Evolutionary conservation across 1,284 basidiomycete genomes (phyloP).

Genomic region (Boletus calvinii): DNA sequence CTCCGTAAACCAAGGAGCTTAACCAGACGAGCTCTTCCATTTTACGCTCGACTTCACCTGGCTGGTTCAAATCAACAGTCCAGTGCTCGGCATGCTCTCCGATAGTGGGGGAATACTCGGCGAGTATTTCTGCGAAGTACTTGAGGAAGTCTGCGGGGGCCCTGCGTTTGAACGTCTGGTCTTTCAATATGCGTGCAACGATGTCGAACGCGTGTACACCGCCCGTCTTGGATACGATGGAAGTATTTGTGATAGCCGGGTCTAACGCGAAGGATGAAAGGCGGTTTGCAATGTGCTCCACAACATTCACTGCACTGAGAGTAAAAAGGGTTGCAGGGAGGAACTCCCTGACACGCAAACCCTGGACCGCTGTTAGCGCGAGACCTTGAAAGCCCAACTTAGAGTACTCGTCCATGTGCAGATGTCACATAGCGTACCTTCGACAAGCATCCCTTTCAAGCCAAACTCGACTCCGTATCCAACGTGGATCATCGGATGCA

Average conservation of each 20-base stretch:
- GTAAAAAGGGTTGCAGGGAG: slow-evolving; percentile 21
- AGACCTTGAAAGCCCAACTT: slow-evolving; percentile 24
- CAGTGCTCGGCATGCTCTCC: slow-evolving; percentile 25
- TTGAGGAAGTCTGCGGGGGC: not conserved
- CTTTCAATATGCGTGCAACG: slow-evolving; percentile 28
- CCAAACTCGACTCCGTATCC: slow-evolving; percentile 35
- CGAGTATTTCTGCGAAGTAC: not conserved
- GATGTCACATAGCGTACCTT: slow-evolving; percentile 21
- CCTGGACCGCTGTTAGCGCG: slow-evolving; percentile 22
- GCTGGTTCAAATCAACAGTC: slow-evolving; percentile 24
- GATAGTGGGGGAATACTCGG: slow-evolving; percentile 6
- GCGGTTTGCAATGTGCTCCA: not conserved
- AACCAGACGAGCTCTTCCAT: slow-evolving; percentile 49
- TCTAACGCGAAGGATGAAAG: slow-evolving; percentile 18
- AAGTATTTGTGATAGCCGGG: not conserved
- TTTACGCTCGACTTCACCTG: slow-evolving; percentile 41
- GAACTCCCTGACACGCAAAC: slow-evolving; percentile 12
- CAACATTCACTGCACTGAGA: not conserved
- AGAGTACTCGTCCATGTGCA: not conserved
- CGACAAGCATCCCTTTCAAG: slow-evolving; percentile 31
- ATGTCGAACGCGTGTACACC: slow-evolving; percentile 30
- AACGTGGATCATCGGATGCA: slow-evolving; percentile 32
- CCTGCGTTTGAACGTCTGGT: slow-evolving; percentile 15
- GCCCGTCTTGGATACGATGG: slow-evolving; percentile 4
- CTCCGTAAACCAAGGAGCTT: slow-evolving; percentile 42